A percentile compares a stretch with the other conserved stretches of the same genome.
These are phyloP conservation scores for Aspergillus biplanus DNA, from an alignment of 495 filamentous ascomycete species.

Conservation along the genomic window DNA sequence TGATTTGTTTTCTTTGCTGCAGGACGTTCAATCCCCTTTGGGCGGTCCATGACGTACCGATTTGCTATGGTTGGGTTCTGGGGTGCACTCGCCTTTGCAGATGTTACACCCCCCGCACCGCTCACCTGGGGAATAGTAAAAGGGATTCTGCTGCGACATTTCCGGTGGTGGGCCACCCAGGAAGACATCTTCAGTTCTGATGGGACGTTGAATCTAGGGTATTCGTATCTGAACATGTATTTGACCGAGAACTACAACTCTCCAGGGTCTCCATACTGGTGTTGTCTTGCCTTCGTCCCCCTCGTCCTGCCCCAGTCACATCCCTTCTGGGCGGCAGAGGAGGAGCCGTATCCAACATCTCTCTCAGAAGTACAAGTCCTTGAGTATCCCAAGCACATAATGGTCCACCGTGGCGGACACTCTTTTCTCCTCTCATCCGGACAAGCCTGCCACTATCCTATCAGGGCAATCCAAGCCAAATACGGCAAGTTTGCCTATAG, in stretches of 20 bases:
- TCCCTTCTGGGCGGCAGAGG: slow-evolving; percentile 73
- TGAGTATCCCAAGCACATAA: slow-evolving; percentile 71
- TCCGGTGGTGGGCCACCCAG: slow-evolving; percentile 79
- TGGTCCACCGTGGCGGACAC: slow-evolving; percentile 60
- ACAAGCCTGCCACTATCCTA: slow-evolving; percentile 77
- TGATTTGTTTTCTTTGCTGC: not conserved
- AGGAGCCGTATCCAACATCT: slow-evolving; percentile 61
- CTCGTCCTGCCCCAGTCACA: slow-evolving; percentile 68
- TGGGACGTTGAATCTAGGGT: slow-evolving; percentile 76
- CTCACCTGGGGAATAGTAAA: slow-evolving; percentile 79
- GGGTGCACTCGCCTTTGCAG: slow-evolving; percentile 75
- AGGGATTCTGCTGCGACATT: slow-evolving; percentile 71
- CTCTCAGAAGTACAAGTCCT: slow-evolving; percentile 60
- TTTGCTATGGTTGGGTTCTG: slow-evolving; percentile 85
- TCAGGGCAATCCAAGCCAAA: slow-evolving; percentile 79
- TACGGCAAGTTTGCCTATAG: slow-evolving; percentile 81
- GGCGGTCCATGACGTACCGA: slow-evolving; percentile 74
- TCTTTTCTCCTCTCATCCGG: slow-evolving; percentile 75
- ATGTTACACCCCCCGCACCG: slow-evolving; percentile 69
- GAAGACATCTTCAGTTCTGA: slow-evolving; percentile 71
- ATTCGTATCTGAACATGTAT: slow-evolving; percentile 79
- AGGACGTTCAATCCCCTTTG: slow-evolving; percentile 69
- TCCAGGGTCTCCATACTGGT: slow-evolving; percentile 74
- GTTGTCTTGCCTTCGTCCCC: slow-evolving; percentile 74
- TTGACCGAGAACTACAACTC: slow-evolving; percentile 83